A percentile compares a stretch with the other conserved stretches of the same genome.
Evolutionary conservation across 805 yeast species (phyloP).

Genomic region (Ogataea henricii): DNA sequence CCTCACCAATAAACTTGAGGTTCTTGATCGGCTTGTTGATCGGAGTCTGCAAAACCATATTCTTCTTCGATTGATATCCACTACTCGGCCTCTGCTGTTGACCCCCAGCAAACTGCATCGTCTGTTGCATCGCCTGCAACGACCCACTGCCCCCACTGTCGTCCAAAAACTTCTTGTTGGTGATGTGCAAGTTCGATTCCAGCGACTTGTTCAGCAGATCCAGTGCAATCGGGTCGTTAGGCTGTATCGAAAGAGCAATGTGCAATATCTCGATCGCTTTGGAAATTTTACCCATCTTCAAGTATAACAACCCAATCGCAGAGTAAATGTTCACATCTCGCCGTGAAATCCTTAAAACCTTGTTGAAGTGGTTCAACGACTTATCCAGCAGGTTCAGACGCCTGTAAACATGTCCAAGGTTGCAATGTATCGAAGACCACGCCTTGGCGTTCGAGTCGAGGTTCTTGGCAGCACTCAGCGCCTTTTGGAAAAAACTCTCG

Average conservation of each 20-base stretch:
- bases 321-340: constrained; percentile 72
- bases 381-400: constrained; percentile 59
- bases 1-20: constrained; percentile 32
- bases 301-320: constrained; percentile 80
- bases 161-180: constrained; percentile 22
- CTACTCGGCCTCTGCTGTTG: neutral
- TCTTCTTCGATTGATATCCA: constrained; percentile 6
- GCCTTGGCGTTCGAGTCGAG: constrained; percentile 79
- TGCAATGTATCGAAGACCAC: constrained; percentile 82
- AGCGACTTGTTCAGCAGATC: constrained; percentile 81
- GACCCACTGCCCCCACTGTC: constrained; percentile 18
- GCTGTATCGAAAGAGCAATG: constrained; percentile 74
- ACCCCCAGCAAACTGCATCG: neutral
- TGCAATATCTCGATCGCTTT: constrained; percentile 79
- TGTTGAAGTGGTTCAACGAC: constrained; percentile 74
- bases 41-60: constrained; percentile 22
- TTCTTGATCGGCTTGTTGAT: constrained; percentile 23
- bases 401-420: constrained; percentile 87
- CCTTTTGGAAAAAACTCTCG: constrained; percentile 68
- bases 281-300: constrained; percentile 63
- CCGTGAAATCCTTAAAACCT: constrained; percentile 68
- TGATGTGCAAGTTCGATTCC: constrained; percentile 49
- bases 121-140: neutral
- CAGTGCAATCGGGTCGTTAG: constrained; percentile 80
- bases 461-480: constrained; percentile 65